Evolutionary conservation across 805 yeast species (phyloP).

Genomic region (Yamadazyma laniorum): DNA sequence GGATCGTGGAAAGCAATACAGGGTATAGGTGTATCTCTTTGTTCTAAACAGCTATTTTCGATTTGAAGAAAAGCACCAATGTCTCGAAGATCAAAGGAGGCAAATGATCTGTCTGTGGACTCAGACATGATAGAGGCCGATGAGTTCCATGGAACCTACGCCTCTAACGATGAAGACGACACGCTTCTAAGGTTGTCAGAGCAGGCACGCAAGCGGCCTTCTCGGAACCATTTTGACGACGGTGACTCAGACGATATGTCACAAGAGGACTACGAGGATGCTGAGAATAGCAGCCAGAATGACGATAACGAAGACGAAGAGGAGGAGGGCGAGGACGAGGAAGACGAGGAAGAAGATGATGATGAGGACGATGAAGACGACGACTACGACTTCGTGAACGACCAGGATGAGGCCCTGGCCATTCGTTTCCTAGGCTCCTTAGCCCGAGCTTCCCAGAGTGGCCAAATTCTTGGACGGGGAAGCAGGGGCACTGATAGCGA

Average conservation of each 20-base stretch:
- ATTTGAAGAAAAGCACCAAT: too few species aligned
- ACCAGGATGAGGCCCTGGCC: neutral
- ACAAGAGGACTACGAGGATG: slow-evolving; percentile 5
- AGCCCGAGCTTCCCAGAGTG: neutral
- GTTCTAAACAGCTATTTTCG: too few species aligned
- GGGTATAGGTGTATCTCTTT: too few species aligned
- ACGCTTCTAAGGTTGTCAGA: slow-evolving; percentile 40
- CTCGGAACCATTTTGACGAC: slow-evolving; percentile 4
- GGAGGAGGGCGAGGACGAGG: slow-evolving; percentile 20
- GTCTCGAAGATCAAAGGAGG: neutral
- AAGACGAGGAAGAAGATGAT: slow-evolving; percentile 16
- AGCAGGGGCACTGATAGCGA: slow-evolving; percentile 4
- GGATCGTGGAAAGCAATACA: too few species aligned
- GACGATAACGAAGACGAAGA: slow-evolving; percentile 17
- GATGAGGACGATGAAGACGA: slow-evolving; percentile 16
- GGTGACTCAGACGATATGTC: neutral
- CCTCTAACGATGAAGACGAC: slow-evolving; percentile 20
- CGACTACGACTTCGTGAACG: neutral
- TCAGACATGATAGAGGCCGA: slow-evolving; percentile 12
- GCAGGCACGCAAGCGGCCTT: slow-evolving; percentile 24
- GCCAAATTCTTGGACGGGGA: too few species aligned
- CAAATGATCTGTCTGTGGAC: slow-evolving; percentile 2
- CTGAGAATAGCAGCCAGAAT: slow-evolving; percentile 13
- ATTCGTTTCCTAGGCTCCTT: neutral
- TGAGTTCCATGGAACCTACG: slow-evolving; percentile 2